Percentiles rank a stretch among this genome's conserved stretches.
Conservation (phyloP, 306 rosid species). For the Fragaria vesca region DNA sequence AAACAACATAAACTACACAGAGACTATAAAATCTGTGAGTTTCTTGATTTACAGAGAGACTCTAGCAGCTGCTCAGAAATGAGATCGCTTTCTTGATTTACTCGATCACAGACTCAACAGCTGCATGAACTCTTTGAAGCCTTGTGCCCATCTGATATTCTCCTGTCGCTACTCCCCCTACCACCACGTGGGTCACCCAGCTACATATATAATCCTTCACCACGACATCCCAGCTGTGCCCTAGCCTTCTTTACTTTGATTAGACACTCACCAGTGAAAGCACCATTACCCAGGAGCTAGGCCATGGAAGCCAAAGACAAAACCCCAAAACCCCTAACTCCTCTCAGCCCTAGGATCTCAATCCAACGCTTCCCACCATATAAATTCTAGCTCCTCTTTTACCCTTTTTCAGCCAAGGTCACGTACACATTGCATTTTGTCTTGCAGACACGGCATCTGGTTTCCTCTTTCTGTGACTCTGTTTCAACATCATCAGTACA, state of each 20-base stretch:
- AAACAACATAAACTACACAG: no score
- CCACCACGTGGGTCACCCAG: constrained; percentile 44
- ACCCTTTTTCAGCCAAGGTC: background rate
- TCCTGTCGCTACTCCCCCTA: constrained; percentile 6
- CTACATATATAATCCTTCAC: constrained; percentile 9
- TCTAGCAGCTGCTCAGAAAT: background rate
- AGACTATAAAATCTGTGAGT: no score
- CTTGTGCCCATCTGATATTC: constrained; percentile 18
- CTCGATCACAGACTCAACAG: background rate
- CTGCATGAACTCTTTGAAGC: background rate
- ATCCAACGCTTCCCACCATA: constrained; percentile 8
- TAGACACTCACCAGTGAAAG: constrained; percentile 25
- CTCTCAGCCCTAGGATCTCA: constrained; percentile 12
- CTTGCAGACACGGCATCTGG: background rate
- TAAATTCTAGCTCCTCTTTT: background rate
- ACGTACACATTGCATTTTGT: constrained; percentile 16
- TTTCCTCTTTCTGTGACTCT: background rate
- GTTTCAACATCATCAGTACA: background rate
- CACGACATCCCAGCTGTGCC: constrained; percentile 1
- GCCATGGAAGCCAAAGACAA: background rate
- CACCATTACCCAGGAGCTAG: background rate
- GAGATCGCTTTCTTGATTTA: background rate
- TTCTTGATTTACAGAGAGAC: no score
- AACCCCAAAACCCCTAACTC: background rate
- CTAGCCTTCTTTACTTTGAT: constrained; percentile 27